Conservation (phyloP, 495 filamentous ascomycete genomes). For the Endocarpon pusillum region DNA sequence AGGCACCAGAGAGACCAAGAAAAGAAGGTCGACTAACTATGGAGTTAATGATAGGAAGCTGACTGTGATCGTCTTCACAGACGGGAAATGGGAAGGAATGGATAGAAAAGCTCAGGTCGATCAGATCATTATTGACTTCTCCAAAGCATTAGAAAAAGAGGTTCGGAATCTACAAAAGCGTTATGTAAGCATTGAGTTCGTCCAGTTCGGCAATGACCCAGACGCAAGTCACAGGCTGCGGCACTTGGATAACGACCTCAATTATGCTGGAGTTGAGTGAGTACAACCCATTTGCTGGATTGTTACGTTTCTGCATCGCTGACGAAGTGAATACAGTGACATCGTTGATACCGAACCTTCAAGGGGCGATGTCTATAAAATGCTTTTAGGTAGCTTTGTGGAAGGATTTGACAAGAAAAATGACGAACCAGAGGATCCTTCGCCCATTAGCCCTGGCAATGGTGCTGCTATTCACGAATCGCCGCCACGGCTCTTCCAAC, state of each 20-base stretch:
- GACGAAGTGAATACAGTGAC: conserved; percentile 12
- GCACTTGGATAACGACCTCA: conserved; percentile 15
- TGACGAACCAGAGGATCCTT: no score
- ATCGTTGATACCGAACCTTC: conserved; percentile 19
- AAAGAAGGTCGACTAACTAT: background rate
- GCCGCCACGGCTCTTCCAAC: no score
- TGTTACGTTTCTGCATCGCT: no score
- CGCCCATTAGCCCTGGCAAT: no score
- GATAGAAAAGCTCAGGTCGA: conserved; percentile 4
- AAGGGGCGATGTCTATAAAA: conserved; percentile 13
- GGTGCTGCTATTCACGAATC: no score
- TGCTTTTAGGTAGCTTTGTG: conserved; percentile 21
- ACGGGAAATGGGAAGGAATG: conserved; percentile 15
- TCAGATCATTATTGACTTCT: conserved; percentile 1
- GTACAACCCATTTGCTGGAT: no score
- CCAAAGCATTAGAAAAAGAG: conserved; percentile 2
- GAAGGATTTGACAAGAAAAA: conserved; percentile 6
- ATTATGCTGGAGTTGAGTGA: conserved; percentile 6
- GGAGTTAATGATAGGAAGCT: background rate
- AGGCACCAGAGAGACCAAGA: no score
- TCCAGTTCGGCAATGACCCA: conserved; percentile 16
- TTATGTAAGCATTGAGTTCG: conserved; percentile 17
- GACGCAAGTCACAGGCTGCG: conserved; percentile 11
- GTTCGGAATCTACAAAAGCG: conserved; percentile 10
- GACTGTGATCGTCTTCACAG: conserved; percentile 18